Evolutionary conservation across 1,284 basidiomycete species (phyloP).

Genomic region (Acaromyces ingoldii): DNA sequence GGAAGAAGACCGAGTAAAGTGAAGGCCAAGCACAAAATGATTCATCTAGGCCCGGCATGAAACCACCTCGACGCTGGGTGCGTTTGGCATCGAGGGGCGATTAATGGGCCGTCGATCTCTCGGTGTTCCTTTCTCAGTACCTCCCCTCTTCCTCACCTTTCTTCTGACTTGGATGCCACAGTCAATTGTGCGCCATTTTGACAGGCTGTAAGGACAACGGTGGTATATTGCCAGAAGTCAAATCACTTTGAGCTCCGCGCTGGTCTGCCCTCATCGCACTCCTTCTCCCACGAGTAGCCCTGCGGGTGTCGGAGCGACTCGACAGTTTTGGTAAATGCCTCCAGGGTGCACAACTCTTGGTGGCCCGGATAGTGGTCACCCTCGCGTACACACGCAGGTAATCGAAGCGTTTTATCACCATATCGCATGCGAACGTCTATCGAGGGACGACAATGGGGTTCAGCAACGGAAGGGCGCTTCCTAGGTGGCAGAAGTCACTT

Average conservation of each 20-base stretch:
- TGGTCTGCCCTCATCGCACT: conserved; percentile 32
- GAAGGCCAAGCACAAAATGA: background rate
- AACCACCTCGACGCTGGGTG: conserved; percentile 26
- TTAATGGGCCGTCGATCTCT: conserved; percentile 40
- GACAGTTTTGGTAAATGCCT: conserved; percentile 59
- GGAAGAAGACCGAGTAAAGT: background rate
- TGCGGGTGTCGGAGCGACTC: conserved; percentile 36
- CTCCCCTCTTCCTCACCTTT: background rate
- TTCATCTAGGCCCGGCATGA: conserved; percentile 42
- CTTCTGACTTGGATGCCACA: background rate
- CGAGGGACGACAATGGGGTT: conserved; percentile 1
- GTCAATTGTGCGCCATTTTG: background rate
- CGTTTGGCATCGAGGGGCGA: conserved; percentile 23
- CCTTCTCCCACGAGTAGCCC: conserved; percentile 33
- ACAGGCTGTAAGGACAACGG: conserved; percentile 24
- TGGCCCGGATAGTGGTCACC: conserved; percentile 67
- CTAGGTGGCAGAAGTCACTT: no score
- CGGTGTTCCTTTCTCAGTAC: background rate
- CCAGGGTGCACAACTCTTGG: conserved; percentile 71
- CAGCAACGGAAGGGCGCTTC: no score
- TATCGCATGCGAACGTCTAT: conserved; percentile 66
- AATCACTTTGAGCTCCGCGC: conserved; percentile 26
- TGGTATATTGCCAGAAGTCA: conserved; percentile 13
- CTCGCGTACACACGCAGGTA: conserved; percentile 65
- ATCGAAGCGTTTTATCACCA: conserved; percentile 63